These are phyloP conservation scores for Didymella segeticola DNA, from an alignment of 2,329 filamentous ascomycete species.

Conservation along the genomic window DNA sequence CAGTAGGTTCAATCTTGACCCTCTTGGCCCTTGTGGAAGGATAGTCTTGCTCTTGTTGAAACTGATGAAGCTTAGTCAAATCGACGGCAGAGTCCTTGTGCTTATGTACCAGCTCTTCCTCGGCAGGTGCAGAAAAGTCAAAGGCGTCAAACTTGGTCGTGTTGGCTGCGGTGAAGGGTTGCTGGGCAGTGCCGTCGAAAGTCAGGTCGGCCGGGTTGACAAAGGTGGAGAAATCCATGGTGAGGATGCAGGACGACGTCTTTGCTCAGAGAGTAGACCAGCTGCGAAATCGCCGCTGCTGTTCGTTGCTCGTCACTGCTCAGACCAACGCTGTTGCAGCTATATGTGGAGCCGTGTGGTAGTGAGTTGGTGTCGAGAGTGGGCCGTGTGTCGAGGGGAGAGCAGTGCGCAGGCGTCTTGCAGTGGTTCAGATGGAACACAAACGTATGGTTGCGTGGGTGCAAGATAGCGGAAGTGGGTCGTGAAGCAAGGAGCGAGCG, in stretches of 20 bases:
- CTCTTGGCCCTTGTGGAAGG: conserved; percentile 22
- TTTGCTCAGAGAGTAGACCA: neutral
- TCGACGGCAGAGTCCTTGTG: conserved; percentile 38
- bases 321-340: neutral
- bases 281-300: too few relatives aligned
- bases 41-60: conserved; percentile 15
- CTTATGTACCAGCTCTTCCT: conserved; percentile 22
- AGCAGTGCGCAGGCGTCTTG: conserved; percentile 13
- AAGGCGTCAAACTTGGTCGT: conserved; percentile 24
- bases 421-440: conserved; percentile 13
- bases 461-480: conserved; percentile 5
- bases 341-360: neutral
- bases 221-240: conserved; percentile 28
- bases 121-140: conserved; percentile 23
- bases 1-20: conserved; percentile 19
- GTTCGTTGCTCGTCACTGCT: neutral
- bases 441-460: neutral
- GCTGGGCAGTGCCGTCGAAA: conserved; percentile 13
- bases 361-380: conserved; percentile 4
- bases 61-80: conserved; percentile 25
- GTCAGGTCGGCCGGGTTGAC: conserved; percentile 21
- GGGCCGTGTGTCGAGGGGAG: conserved; percentile 10
- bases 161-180: conserved; percentile 15
- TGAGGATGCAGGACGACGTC: conserved; percentile 8
- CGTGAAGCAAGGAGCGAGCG: conserved; percentile 1